These are phyloP conservation scores for Berberis vulgaris DNA, from an alignment of 164 flowering plant species.

Conservation along the genomic window DNA sequence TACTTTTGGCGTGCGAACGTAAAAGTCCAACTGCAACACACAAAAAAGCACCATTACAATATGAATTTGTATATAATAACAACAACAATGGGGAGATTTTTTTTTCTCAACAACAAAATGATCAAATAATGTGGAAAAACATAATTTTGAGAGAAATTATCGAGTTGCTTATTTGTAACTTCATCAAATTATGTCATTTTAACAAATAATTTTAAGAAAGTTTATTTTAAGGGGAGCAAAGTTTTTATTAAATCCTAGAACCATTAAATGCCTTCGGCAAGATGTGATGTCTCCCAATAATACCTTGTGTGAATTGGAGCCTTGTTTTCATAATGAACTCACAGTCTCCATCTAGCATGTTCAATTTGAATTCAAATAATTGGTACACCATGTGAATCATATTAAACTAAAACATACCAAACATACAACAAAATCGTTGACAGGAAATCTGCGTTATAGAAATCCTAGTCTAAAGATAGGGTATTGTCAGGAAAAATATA, in stretches of 20 bases:
- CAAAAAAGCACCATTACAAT: not conserved
- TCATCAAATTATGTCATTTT: not conserved
- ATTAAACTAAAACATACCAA: no score
- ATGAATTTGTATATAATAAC: not conserved
- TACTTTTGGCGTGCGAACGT: constrained; percentile 65
- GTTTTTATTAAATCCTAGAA: no score
- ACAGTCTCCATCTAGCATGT: not conserved
- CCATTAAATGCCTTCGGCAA: no score
- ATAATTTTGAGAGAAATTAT: not conserved
- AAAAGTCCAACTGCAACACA: constrained; percentile 50
- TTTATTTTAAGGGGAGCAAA: no score
- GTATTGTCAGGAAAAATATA: not conserved
- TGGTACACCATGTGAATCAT: no score
- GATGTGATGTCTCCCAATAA: no score
- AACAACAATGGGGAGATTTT: not conserved
- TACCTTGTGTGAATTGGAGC: no score
- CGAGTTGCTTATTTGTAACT: not conserved
- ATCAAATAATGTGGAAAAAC: not conserved
- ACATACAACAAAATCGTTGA: not conserved
- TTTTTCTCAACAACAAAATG: not conserved
- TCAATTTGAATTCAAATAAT: no score
- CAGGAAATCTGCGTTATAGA: not conserved
- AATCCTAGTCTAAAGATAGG: not conserved
- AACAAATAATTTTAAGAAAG: not conserved
- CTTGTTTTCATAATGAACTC: not conserved